phyloP scores from a whole-genome alignment of 2,329 filamentous ascomycete genomes.

The Drechslera avenae region DNA sequence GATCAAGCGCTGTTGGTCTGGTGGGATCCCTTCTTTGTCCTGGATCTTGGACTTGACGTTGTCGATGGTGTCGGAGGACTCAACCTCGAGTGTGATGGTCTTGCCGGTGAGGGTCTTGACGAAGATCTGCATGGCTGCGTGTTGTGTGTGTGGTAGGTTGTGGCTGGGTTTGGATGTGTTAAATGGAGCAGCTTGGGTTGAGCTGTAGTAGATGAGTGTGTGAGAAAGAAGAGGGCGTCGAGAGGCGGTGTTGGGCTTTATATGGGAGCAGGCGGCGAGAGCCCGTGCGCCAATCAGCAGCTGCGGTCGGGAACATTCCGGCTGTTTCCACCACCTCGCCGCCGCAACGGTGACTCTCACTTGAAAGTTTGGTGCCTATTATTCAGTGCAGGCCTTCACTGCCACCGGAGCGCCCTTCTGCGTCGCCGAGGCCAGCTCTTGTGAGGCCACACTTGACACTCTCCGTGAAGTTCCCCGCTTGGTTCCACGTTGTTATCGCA shows the following conservation, averaged over 20 bases:
- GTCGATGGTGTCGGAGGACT: slow-evolving; percentile 49
- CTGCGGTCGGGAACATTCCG: slow-evolving; percentile 42
- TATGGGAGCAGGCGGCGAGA: slow-evolving; percentile 39
- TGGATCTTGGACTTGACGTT: slow-evolving; percentile 56
- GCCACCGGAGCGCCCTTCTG: neutral
- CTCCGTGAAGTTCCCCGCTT: slow-evolving; percentile 24
- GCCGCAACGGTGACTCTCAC: slow-evolving; percentile 11
- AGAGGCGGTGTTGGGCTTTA: slow-evolving; percentile 40
- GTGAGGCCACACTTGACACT: slow-evolving; percentile 4
- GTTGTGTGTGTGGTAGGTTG: slow-evolving; percentile 14
- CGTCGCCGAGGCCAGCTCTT: neutral
- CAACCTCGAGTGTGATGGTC: slow-evolving; percentile 56
- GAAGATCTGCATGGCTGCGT: slow-evolving; percentile 84
- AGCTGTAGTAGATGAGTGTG: slow-evolving; percentile 22
- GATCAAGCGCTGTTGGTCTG: slow-evolving; percentile 63
- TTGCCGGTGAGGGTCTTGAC: slow-evolving; percentile 84
- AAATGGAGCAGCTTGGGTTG: neutral
- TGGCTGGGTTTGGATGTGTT: neutral
- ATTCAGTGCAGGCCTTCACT: slow-evolving; percentile 16
- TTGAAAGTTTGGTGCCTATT: slow-evolving; percentile 17
- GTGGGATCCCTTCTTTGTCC: slow-evolving; percentile 65
- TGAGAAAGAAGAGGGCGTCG: slow-evolving; percentile 27
- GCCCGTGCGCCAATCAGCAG: slow-evolving; percentile 41
- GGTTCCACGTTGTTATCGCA: slow-evolving; percentile 32
- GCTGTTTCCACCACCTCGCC: slow-evolving; percentile 21